A percentile compares a stretch with the other conserved stretches of the same genome.
These are phyloP conservation scores for Fragosphaeria purpurea DNA, from an alignment of 2,329 filamentous ascomycete species.

Conservation along the genomic window DNA sequence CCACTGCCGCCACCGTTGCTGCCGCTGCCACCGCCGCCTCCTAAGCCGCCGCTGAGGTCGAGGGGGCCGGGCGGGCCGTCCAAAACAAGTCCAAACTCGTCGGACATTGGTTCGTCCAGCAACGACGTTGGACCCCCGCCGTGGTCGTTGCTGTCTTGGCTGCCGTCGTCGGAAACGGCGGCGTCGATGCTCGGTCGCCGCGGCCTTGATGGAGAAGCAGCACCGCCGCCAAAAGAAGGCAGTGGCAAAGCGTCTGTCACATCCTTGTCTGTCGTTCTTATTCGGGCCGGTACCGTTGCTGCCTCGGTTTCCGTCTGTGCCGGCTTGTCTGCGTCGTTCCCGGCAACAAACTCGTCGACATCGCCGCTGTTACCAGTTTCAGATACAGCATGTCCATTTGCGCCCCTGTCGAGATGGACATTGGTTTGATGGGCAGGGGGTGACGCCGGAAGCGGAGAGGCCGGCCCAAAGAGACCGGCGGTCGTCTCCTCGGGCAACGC, in stretches of 20 bases:
- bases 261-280: neutral
- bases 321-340: too few relatives aligned
- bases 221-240: neutral
- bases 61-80: constrained; percentile 38
- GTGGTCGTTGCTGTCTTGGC: constrained; percentile 32
- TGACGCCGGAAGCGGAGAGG: constrained; percentile 10
- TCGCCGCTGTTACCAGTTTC: constrained; percentile 18
- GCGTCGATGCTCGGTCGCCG: constrained; percentile 24
- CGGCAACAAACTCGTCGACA: constrained; percentile 19
- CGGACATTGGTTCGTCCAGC: constrained; percentile 42
- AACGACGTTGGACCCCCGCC: constrained; percentile 30
- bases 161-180: constrained; percentile 32
- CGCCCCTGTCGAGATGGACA: constrained; percentile 10
- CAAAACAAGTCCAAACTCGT: constrained; percentile 48
- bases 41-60: constrained; percentile 37
- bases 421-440: neutral
- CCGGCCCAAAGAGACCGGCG: constrained; percentile 21
- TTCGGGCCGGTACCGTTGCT: neutral
- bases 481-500: constrained; percentile 25
- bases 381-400: too few relatives aligned
- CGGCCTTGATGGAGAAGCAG: constrained; percentile 3
- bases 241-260: too few relatives aligned
- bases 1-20: neutral
- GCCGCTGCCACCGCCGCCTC: neutral
- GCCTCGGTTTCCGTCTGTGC: constrained; percentile 10